Evolutionary conservation across 192 early-diverging fungal genomes (phyloP), one percentile per base, ranked within the genome.

Genomic region (Rhizophagus clarus): DNA sequence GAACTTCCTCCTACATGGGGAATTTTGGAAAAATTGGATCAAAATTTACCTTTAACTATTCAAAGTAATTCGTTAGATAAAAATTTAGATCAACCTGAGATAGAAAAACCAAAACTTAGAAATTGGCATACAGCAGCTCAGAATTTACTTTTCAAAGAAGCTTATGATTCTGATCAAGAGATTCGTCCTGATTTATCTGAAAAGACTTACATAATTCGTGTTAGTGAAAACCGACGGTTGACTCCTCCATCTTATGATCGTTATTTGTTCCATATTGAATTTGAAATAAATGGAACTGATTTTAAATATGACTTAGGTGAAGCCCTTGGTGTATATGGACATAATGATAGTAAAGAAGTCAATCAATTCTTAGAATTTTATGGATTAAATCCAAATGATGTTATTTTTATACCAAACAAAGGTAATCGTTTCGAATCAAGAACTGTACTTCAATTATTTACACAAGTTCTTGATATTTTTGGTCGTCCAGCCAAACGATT

Each of bases 211-310:
- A 62, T 85, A 20, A 89, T 95, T 75, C 90, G 79, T 60, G 87
- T 94, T 49, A 90, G 91, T 12, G 93, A 93, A 74, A 94, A 94
- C 85, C 80, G 87, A 34, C 93, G 96, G n/a, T 87, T 98, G 74
- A 98, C 97, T 9, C 96, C 97, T 8, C 82, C 83, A 7, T 82
- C 85, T 47, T 98, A 98, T 86, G 97, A 98, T 80, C 95, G 97
- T 79, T 96, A 97, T 82, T 94, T 98, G 17, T 96, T 98, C 92
- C 97, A 98, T 84, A 89, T 98, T 49, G 97, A 98, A 84, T 95
- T 98, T 81, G 97, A 97, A 81, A 95, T 92, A 29, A 88, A 87
- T 56, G 87, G 85, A 67, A 94, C 93, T 7, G 92, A 88, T 51
- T 85, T 98, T 76, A 93, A 91, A 72, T 98, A 98, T 83, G 94